phyloP scores from a whole-genome alignment of 345 rosid species.

The Eucalyptus melliodora region DNA sequence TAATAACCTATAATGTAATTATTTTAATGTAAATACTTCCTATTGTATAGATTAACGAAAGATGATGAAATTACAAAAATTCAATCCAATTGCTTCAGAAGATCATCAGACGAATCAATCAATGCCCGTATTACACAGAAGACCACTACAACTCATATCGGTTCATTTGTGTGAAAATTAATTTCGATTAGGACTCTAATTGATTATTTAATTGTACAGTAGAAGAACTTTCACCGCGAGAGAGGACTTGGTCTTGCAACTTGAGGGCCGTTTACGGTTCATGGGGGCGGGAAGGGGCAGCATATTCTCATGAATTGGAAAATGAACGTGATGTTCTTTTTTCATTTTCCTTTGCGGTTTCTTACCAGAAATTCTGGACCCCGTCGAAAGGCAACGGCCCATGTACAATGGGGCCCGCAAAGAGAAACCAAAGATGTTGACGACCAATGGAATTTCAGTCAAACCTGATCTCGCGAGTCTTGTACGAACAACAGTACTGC shows the following conservation, averaged over 20 bases:
- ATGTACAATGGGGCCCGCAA: neutral
- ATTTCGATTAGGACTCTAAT: neutral
- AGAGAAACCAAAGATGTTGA: neutral
- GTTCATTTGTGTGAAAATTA: neutral
- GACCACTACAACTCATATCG: neutral
- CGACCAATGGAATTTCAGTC: neutral
- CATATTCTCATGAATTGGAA: neutral
- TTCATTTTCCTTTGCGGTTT: neutral
- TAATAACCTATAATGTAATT: neutral
- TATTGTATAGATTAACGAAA: neutral
- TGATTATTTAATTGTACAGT: neutral
- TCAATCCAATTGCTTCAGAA: neutral
- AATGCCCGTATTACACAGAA: rapidly evolving
- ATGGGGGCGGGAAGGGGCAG: neutral
- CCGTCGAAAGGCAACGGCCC: neutral
- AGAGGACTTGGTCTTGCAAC: neutral
- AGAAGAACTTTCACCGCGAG: neutral
- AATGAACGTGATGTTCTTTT: neutral
- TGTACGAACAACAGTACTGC: neutral
- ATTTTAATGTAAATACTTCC: neutral
- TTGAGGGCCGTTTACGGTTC: neutral
- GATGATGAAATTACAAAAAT: neutral
- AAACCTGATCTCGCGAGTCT: neutral
- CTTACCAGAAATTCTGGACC: neutral
- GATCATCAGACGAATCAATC: neutral